These are phyloP conservation scores for Coemansia sp. DNA, from an alignment of 192 early-diverging fungal species.

Conservation along the genomic window DNA sequence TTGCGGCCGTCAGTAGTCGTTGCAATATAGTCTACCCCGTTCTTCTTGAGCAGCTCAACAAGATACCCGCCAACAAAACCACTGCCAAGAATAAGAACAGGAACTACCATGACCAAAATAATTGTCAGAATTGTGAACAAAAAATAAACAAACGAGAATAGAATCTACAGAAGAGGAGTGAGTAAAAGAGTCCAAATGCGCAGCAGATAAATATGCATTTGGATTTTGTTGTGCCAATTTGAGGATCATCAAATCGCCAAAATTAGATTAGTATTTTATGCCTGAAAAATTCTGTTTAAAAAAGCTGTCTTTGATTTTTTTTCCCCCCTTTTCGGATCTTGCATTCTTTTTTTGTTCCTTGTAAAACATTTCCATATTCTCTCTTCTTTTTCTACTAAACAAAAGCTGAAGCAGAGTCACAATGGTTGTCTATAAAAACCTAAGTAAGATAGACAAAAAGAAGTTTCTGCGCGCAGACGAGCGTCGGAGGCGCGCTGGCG, in stretches of 20 bases:
- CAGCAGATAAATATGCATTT: too few species aligned
- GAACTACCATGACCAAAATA: neutral
- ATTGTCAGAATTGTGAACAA: neutral
- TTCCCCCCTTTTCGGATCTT: neutral
- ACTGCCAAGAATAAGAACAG: slow-evolving; percentile 39
- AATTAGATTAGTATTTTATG: too few species aligned
- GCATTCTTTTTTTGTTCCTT: neutral
- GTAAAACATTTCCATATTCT: neutral
- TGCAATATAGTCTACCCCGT: slow-evolving; percentile 7
- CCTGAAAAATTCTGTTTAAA: too few species aligned
- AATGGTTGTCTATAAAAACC: slow-evolving; percentile 11
- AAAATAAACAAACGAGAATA: neutral
- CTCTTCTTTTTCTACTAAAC: neutral
- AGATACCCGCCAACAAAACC: slow-evolving; percentile 51
- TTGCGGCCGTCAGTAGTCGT: slow-evolving; percentile 48
- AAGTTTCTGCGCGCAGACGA: slow-evolving; percentile 47
- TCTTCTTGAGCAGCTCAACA: slow-evolving; percentile 6
- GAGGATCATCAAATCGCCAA: too few species aligned
- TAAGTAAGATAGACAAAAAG: slow-evolving; percentile 37
- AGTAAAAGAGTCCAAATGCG: too few species aligned
- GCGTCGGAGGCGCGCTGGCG: slow-evolving; percentile 39
- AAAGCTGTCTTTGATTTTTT: too few species aligned
- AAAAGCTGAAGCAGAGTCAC: neutral
- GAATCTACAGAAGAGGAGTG: neutral
- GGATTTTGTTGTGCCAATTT: too few species aligned